These are phyloP conservation scores for Lachancea waltii DNA, from an alignment of 805 yeast genomes.

Conservation along the genomic window DNA sequence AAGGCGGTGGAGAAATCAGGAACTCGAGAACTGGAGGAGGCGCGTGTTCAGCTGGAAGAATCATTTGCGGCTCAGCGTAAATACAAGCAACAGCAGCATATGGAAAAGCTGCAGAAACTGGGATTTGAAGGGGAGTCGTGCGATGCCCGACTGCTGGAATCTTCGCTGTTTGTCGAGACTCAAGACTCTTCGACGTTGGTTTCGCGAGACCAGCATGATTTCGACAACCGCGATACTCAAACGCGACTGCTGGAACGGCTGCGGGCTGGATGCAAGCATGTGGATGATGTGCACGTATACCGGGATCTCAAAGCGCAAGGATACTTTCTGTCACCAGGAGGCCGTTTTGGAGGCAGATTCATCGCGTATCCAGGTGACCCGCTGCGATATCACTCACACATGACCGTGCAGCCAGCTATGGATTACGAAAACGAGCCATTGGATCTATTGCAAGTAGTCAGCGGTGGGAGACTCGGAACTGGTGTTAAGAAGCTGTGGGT, in stretches of 20 bases:
- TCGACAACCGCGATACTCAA: constrained; percentile 1
- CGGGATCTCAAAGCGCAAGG: constrained; percentile 32
- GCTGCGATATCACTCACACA: constrained; percentile 80
- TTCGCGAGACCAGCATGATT: not conserved
- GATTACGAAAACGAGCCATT: constrained; percentile 42
- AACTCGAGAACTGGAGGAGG: constrained; percentile 1
- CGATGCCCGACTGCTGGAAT: constrained; percentile 16
- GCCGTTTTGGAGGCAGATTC: constrained; percentile 84
- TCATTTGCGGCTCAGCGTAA: constrained; percentile 20
- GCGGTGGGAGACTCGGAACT: constrained; percentile 89
- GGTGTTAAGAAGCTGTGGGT: constrained; percentile 86
- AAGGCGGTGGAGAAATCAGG: constrained; percentile 5
- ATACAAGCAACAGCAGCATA: constrained; percentile 20
- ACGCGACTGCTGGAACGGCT: constrained; percentile 1
- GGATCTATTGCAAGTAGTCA: constrained; percentile 53
- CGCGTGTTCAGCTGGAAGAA: constrained; percentile 4
- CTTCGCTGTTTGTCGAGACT: constrained; percentile 23
- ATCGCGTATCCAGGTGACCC: constrained; percentile 96
- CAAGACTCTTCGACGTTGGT: constrained; percentile 12
- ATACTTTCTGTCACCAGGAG: constrained; percentile 70
- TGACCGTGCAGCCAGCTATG: constrained; percentile 49
- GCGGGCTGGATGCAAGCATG: constrained; percentile 7
- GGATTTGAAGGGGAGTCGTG: constrained; percentile 11
- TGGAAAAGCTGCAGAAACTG: constrained; percentile 14
- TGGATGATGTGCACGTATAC: constrained; percentile 33